Percentiles rank a stretch among this genome's conserved stretches.
Evolutionary conservation across 305 asterid species (phyloP).

Genomic region (Fraxinus nigra): DNA sequence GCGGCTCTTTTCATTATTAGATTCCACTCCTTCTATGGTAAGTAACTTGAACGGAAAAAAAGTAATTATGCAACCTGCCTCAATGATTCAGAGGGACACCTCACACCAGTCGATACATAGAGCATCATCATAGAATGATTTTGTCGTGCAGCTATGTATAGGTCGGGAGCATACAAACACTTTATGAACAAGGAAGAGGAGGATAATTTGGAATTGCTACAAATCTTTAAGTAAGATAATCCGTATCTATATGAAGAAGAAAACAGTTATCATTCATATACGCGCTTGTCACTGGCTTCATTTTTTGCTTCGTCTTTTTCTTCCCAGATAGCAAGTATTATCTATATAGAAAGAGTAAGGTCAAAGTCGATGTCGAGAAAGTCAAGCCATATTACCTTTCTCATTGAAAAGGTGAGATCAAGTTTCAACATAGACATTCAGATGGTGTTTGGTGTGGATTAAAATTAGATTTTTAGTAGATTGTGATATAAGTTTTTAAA

Average conservation of each 20-base stretch:
- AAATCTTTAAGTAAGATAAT: slow-evolving; percentile 39
- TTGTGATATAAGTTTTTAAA: too few relatives aligned
- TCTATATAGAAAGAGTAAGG: too few relatives aligned
- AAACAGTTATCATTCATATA: background rate
- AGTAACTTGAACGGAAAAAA: background rate
- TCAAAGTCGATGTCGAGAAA: too few relatives aligned
- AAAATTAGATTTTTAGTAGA: too few relatives aligned
- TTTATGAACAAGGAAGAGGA: slow-evolving; percentile 56
- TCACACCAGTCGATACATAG: background rate
- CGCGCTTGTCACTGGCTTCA: too few relatives aligned
- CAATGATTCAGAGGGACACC: background rate
- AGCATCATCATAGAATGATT: background rate
- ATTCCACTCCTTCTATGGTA: slow-evolving; percentile 48
- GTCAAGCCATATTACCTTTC: too few relatives aligned
- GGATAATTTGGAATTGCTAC: slow-evolving; percentile 55
- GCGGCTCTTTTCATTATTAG: slow-evolving; percentile 60
- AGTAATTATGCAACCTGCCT: background rate
- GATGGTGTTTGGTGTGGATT: too few relatives aligned
- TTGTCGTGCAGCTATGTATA: slow-evolving; percentile 41
- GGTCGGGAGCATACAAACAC: slow-evolving; percentile 44
- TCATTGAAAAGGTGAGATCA: too few relatives aligned
- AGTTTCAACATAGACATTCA: background rate
- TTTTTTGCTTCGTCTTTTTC: too few relatives aligned
- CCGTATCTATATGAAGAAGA: background rate
- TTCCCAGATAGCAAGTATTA: too few relatives aligned